Base-by-base conservation (phyloP, 2,329 filamentous ascomycete species). In the Alternaria infectoria region DNA sequence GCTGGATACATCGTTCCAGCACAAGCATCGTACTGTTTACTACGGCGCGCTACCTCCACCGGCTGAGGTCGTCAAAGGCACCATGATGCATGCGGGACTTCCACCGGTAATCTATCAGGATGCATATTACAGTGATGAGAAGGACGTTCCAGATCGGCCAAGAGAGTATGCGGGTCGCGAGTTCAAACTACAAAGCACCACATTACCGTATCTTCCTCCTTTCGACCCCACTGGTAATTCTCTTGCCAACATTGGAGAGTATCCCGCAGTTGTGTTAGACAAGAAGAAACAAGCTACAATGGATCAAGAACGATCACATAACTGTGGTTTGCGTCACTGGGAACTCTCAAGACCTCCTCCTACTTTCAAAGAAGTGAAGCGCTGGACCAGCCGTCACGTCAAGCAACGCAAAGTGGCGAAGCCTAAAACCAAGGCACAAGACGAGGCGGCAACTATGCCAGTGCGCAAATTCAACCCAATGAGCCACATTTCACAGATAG, bases 101-200 rank as follows among this genome's bases (percentile, higher is more conserved):
- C 91, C 91, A 0, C 84, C 90, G 61, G 86, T 91, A 13, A 86
- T 97, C 52, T 96, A 97, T 67, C 92, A 93, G 77, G 90, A 93
- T 74, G 90, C 94, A 0, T 94, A 90, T 73, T 98, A 97, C 76
- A 92, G 93, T 70, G 86, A 92, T 26, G 93, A 96, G 65, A 86
- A 85, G 54, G 96, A 98, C 79, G 91, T 97, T 0, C 93, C 94
- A 12, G 86, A 90, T 43, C 87, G 90, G 57, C 80, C 86, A 30
- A 86, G 93, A 57, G 93, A 97, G 79, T 98, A 97, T 80, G 95
- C 92, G 7, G 95, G 95, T 4, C 89, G 89, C 69, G 92, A 96
- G 71, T 97, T 96, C 76, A 90, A 88, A 61, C 82, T 97, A 7
- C 87, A 89, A 72, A 91, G 93, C 63, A 89, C 86, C 57, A 92